phyloP scores from a whole-genome alignment of 306 rosid species.

The apple (Malus domestica) region DNA sequence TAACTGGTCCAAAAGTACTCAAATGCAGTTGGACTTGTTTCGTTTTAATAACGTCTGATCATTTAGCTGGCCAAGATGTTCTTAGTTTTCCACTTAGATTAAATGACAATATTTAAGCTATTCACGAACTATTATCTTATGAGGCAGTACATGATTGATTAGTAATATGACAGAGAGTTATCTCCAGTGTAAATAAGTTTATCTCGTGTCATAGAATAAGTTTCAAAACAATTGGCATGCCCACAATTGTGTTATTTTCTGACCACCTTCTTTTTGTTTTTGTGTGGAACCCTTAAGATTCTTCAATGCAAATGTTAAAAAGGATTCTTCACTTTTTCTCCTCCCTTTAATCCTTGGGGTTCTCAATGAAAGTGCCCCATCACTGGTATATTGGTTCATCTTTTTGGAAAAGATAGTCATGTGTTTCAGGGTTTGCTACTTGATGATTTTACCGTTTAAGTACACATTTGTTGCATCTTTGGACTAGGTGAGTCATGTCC shows the following conservation, averaged over 20 bases:
- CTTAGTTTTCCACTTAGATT: no score
- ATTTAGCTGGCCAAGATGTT: no score
- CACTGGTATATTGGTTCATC: slow-evolving; percentile 17
- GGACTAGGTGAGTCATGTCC: background rate
- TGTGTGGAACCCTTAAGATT: slow-evolving; percentile 35
- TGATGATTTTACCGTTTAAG: slow-evolving; percentile 2
- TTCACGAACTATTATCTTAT: no score
- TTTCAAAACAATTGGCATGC: background rate
- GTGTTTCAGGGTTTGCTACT: slow-evolving; percentile 16
- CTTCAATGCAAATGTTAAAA: slow-evolving; percentile 13
- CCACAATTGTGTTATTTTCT: background rate
- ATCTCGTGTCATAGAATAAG: background rate
- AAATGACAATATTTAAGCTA: no score
- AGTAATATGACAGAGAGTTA: no score
- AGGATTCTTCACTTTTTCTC: background rate
- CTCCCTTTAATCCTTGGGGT: background rate
- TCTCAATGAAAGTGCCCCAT: slow-evolving; percentile 26
- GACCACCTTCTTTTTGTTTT: slow-evolving; percentile 21
- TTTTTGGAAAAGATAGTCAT: slow-evolving; percentile 28
- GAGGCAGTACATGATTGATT: no score
- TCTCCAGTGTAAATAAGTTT: background rate
- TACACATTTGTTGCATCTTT: background rate
- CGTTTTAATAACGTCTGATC: no score
- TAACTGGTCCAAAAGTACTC: no score
- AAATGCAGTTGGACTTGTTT: background rate